These are phyloP conservation scores for cucumber (Cucumis sativus) DNA, from an alignment of 306 rosid genomes.

Conservation along the genomic window DNA sequence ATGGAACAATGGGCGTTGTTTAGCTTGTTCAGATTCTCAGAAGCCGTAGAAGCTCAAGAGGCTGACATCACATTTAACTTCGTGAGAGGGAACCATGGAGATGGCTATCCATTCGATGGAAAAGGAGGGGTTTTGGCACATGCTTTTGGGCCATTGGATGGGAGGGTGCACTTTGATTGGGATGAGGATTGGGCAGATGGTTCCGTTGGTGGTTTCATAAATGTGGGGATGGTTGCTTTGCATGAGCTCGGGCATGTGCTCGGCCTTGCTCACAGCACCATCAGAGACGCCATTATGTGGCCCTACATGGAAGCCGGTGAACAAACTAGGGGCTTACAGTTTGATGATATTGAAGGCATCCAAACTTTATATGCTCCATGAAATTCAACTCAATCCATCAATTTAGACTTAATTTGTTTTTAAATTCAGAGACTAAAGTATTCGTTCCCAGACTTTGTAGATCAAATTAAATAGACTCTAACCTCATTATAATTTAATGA, in stretches of 20 bases:
- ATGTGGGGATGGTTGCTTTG: neutral
- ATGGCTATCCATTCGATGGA: too few species aligned
- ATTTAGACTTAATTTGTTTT: too few species aligned
- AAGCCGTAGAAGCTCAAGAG: too few species aligned
- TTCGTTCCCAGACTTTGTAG: too few species aligned
- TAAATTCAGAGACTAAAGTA: too few species aligned
- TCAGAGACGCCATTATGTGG: neutral
- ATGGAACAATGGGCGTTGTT: too few species aligned
- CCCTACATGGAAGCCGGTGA: too few species aligned
- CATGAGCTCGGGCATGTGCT: conserved; percentile 2
- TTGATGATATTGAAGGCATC: neutral
- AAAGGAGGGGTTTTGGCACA: neutral
- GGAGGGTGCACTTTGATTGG: neutral
- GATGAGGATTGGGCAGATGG: neutral
- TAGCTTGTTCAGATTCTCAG: neutral
- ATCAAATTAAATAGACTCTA: too few species aligned
- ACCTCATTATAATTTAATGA: too few species aligned
- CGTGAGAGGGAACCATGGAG: neutral
- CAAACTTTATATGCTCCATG: neutral
- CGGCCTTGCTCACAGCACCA: neutral
- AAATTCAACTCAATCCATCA: too few species aligned
- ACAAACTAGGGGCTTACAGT: neutral
- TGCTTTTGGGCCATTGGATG: neutral
- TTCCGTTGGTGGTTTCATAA: too few species aligned
- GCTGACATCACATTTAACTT: neutral